Percentiles rank a stretch among this genome's conserved stretches.
phyloP scores from a whole-genome alignment of 2,329 filamentous ascomycete genomes.

The Nakataea oryzae region DNA sequence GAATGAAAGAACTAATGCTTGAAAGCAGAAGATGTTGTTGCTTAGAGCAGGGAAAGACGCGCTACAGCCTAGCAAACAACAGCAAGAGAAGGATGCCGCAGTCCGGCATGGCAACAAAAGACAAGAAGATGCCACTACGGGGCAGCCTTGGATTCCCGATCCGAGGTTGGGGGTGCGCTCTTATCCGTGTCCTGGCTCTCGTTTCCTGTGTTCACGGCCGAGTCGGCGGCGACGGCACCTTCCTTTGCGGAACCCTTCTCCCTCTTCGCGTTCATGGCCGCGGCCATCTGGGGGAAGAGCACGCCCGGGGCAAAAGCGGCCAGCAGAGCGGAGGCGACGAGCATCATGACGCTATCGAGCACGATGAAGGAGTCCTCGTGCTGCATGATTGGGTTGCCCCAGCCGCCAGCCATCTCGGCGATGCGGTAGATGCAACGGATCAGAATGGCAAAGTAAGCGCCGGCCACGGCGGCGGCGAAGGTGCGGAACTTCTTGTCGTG shows the following conservation, averaged over 20 bases:
- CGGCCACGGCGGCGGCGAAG: constrained; percentile 32
- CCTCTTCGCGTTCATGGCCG: constrained; percentile 15
- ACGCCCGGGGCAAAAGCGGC: constrained; percentile 43
- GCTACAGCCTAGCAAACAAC: neutral
- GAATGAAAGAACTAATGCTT: too few species aligned
- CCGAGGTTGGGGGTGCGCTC: neutral
- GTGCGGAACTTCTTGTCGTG: constrained; percentile 27
- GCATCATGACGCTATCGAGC: constrained; percentile 43
- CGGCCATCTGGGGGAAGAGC: constrained; percentile 43
- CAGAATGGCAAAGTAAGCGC: constrained; percentile 34
- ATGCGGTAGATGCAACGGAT: constrained; percentile 47
- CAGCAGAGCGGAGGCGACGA: constrained; percentile 37
- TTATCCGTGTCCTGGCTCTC: neutral
- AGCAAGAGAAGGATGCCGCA: too few species aligned
- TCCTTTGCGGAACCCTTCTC: constrained; percentile 4
- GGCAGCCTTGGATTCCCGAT: neutral
- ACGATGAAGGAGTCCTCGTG: constrained; percentile 30
- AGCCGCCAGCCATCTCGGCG: constrained; percentile 53
- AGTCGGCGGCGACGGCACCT: neutral
- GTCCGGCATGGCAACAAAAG: neutral
- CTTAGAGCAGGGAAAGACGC: too few species aligned
- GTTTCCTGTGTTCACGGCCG: neutral
- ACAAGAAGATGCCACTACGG: neutral
- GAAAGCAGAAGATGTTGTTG: too few species aligned
- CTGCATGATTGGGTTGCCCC: constrained; percentile 54